Percentiles rank a stretch among this genome's conserved stretches.
Conservation (phyloP, 257 asterid genomes). For the Salvia hispanica region DNA sequence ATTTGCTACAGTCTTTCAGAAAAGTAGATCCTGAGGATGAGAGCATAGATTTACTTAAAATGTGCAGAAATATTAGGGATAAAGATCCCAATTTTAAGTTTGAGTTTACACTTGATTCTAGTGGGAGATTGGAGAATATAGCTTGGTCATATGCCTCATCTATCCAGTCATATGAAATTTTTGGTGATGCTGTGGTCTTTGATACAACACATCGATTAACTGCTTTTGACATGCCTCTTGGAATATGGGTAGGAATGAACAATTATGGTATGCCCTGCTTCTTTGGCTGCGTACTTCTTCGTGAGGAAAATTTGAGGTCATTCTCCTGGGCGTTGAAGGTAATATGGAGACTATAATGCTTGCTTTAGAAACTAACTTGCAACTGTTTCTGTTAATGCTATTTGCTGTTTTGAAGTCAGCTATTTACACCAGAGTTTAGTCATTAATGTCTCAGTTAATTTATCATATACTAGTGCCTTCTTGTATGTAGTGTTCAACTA, state of each 20-base stretch:
- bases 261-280: slow-evolving; percentile 99
- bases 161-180: slow-evolving; percentile 74
- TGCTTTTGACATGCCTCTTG: slow-evolving; percentile 96
- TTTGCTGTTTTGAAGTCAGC: neutral
- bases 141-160: slow-evolving; percentile 99
- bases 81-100: slow-evolving; percentile 84
- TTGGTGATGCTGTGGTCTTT: slow-evolving; percentile 94
- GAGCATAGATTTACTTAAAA: slow-evolving; percentile 77
- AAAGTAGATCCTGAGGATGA: slow-evolving; percentile 92
- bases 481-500: slow-evolving; percentile 10
- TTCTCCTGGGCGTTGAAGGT: slow-evolving; percentile 99
- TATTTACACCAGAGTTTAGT: neutral
- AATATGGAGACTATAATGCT: slow-evolving; percentile 22
- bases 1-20: slow-evolving; percentile 83
- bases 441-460: slow-evolving; percentile 1
- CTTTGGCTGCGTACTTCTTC: slow-evolving; percentile 91
- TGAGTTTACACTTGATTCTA: slow-evolving; percentile 78
- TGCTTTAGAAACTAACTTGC: slow-evolving; percentile 8
- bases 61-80: slow-evolving; percentile 93
- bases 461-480: slow-evolving; percentile 1
- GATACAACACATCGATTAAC: slow-evolving; percentile 92
- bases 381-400: slow-evolving; percentile 4
- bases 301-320: slow-evolving; percentile 87
- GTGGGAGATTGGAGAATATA: slow-evolving; percentile 81
- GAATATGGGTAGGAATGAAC: slow-evolving; percentile 96